Evolutionary conservation across 2,329 filamentous ascomycete genomes (phyloP).

Genomic region (Ceratocystiopsis minuta): DNA sequence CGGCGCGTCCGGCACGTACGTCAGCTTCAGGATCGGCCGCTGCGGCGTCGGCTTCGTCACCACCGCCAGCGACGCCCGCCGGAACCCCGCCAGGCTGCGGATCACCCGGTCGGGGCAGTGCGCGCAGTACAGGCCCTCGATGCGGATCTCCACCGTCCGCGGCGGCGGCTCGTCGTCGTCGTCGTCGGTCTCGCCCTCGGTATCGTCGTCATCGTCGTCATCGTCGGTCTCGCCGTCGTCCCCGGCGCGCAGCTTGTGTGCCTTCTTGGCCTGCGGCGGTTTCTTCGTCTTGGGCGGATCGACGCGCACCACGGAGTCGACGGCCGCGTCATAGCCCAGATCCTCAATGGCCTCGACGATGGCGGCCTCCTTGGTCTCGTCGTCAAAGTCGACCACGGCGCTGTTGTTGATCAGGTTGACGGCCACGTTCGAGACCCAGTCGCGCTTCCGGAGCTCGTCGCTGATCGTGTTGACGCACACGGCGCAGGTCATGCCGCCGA

Average conservation of each 20-base stretch:
- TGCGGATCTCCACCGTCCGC: slow-evolving; percentile 43
- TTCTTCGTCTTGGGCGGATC: slow-evolving; percentile 11
- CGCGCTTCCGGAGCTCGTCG: slow-evolving; percentile 35
- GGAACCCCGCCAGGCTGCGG: slow-evolving; percentile 34
- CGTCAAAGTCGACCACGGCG: slow-evolving; percentile 39
- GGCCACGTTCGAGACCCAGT: slow-evolving; percentile 37
- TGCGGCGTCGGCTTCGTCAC: slow-evolving; percentile 36
- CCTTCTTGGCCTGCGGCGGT: neutral
- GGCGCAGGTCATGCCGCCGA: slow-evolving; percentile 59
- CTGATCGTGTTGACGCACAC: slow-evolving; percentile 48
- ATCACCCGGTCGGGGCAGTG: slow-evolving; percentile 47
- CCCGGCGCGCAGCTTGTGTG: neutral
- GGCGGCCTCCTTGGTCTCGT: slow-evolving; percentile 24
- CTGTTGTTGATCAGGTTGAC: slow-evolving; percentile 53
- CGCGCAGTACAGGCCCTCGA: slow-evolving; percentile 59
- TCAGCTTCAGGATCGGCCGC: slow-evolving; percentile 50
- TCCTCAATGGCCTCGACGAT: slow-evolving; percentile 38
- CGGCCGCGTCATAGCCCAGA: slow-evolving; percentile 46
- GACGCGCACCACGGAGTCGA: slow-evolving; percentile 31
- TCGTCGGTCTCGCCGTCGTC: neutral
- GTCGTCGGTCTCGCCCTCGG: too few relatives aligned
- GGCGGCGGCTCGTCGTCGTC: slow-evolving; percentile 8
- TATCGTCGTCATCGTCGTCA: neutral
- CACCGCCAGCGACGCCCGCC: slow-evolving; percentile 30
- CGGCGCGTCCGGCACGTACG: slow-evolving; percentile 51